A percentile compares a stretch with the other conserved stretches of the same genome.
Conservation (phyloP, 148 eudicot species). For the Camellia granthamiana region DNA sequence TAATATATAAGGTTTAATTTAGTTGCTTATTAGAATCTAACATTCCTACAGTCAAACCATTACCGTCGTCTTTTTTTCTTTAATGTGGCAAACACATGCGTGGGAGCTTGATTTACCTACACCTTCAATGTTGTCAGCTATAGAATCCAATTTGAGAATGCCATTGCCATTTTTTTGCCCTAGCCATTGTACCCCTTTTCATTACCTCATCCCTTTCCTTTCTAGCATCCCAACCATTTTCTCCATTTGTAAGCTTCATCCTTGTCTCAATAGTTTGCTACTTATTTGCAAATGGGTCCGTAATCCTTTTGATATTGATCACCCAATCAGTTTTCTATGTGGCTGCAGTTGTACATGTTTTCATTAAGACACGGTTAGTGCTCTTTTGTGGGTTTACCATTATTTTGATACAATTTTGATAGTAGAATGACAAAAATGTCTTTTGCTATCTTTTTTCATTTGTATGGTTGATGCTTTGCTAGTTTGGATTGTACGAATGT, state of each 20-base stretch:
- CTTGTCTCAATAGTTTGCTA: constrained; percentile 68
- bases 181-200: no score
- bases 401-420: background rate
- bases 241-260: constrained; percentile 55
- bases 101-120: no score
- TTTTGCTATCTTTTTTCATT: background rate
- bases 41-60: no score
- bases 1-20: no score
- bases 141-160: no score
- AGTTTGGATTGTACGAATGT: background rate
- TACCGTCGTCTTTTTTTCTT: no score
- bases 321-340: constrained; percentile 48
- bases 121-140: no score
- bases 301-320: constrained; percentile 49
- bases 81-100: no score
- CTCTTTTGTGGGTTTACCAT: background rate
- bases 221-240: constrained; percentile 31
- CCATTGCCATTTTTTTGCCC: no score
- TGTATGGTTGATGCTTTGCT: background rate
- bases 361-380: constrained; percentile 68
- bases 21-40: no score
- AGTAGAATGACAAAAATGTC: background rate
- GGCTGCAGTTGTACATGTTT: constrained; percentile 57
- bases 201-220: no score
- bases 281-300: constrained; percentile 59